Conservation (phyloP, 2,329 filamentous ascomycete species). For the Xylaria sp. region DNA sequence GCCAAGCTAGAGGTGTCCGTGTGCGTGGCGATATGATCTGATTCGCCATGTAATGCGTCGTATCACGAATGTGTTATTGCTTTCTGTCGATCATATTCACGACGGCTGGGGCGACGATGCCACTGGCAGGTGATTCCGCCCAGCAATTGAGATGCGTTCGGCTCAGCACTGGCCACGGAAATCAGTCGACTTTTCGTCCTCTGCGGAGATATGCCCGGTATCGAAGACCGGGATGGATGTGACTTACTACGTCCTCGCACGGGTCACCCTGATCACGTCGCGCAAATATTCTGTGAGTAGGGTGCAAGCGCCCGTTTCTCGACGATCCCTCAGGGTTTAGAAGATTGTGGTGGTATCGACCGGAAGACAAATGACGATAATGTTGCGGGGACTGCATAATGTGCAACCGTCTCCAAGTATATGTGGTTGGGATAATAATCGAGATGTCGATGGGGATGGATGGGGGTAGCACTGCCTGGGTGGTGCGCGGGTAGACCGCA, state of each 20-base stretch:
- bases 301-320: neutral
- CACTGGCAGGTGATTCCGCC: neutral
- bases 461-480: neutral
- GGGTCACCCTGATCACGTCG: neutral
- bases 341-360: neutral
- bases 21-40: neutral
- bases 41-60: slow-evolving; percentile 1
- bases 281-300: neutral
- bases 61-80: neutral
- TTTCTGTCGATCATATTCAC: neutral
- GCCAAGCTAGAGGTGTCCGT: neutral
- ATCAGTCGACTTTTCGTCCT: neutral
- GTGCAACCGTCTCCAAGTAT: slow-evolving; percentile 4
- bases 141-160: neutral
- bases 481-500: neutral
- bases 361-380: slow-evolving; percentile 1
- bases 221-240: neutral
- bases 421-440: neutral
- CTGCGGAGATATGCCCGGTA: neutral
- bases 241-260: neutral
- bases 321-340: slow-evolving; percentile 1
- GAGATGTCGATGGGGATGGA: neutral
- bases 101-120: neutral
- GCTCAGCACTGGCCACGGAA: neutral
- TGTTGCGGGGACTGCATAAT: slow-evolving; percentile 1